Evolutionary conservation across 805 yeast genomes (phyloP), one percentile per base, ranked within the genome.

Genomic region (Danielia oregonensis): DNA sequence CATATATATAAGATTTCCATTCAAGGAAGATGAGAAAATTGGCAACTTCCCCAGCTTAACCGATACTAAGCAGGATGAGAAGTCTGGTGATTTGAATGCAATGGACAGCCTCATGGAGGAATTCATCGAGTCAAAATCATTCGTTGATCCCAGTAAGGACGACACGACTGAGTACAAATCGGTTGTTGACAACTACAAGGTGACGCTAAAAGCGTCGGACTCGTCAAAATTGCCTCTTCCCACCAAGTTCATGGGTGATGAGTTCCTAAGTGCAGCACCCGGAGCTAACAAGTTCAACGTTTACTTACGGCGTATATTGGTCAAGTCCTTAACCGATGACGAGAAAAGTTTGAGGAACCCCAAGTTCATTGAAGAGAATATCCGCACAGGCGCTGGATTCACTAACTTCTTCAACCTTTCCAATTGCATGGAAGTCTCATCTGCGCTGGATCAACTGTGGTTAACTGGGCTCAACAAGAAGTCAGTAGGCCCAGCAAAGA

Each of bases 1-100:
- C 35, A 58, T 72, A 1, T 52, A 79, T 43, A 68, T 70, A 9
- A 62, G 79, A 29, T 52, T 87, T 9, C 93, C 96, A 2, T 85
- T 74, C 55, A 71, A 73, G 27, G 95, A 86, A 43, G 96, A 88
- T 54, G 82, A 78, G 42, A 74, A 76, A 44, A 64, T 78, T 11
- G 76, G 88, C 3, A 67, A 65, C 16, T 74, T 82, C 45, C 65
- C 68, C 1, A 23, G 26, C 7, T 47, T 65, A 18, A 35, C 54
- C 2, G 38, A 41, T 7, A 21, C 12, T 4, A 12, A 7, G 9
- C 27, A 23, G 12, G 17, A 13, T 11, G 16, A 29, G n/a, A 22
- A 15, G 7, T 29, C 17, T 4, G 30, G 24, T 22, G n/a, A n/a
- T n/a, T n/a, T n/a, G n/a, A n/a, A n/a, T n/a, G n/a, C n/a, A n/a